Percentiles rank a stretch among this genome's conserved stretches.
Evolutionary conservation across 306 rosid species (phyloP).

Genomic region (Pyrus betulifolia): DNA sequence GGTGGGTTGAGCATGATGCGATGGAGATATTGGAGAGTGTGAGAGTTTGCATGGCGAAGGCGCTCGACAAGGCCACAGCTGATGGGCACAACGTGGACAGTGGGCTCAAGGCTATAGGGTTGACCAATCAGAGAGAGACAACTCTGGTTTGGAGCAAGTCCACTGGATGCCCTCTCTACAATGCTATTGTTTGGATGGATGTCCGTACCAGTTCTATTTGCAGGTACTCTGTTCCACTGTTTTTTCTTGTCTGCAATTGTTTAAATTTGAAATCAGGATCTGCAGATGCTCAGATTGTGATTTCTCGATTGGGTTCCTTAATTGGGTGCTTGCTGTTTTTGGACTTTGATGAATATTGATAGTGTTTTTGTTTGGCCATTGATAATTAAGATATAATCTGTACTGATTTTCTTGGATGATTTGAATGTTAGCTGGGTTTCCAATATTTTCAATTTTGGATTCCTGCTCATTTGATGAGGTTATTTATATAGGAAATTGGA

Average conservation of each 20-base stretch:
- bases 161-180: conserved; percentile 68
- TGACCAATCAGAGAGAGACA: conserved; percentile 93
- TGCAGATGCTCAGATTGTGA: background rate
- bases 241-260: background rate
- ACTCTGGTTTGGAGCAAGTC: conserved; percentile 93
- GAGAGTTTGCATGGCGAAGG: conserved; percentile 58
- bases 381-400: background rate
- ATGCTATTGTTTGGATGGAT: conserved; percentile 98
- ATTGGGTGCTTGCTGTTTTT: background rate
- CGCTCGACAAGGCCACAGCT: conserved; percentile 74
- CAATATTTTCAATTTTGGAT: background rate
- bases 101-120: conserved; percentile 73
- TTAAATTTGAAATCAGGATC: background rate
- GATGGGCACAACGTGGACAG: conserved; percentile 66
- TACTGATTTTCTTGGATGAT: background rate
- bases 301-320: background rate
- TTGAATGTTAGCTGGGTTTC: background rate
- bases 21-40: conserved; percentile 82
- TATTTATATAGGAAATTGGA: background rate
- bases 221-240: conserved; percentile 34
- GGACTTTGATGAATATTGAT: background rate
- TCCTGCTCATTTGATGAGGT: background rate
- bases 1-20: conserved; percentile 95
- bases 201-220: conserved; percentile 71
- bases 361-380: background rate